These are phyloP conservation scores for Termitomyces sp. DNA, from an alignment of 768 basidiomycete species.

Conservation along the genomic window DNA sequence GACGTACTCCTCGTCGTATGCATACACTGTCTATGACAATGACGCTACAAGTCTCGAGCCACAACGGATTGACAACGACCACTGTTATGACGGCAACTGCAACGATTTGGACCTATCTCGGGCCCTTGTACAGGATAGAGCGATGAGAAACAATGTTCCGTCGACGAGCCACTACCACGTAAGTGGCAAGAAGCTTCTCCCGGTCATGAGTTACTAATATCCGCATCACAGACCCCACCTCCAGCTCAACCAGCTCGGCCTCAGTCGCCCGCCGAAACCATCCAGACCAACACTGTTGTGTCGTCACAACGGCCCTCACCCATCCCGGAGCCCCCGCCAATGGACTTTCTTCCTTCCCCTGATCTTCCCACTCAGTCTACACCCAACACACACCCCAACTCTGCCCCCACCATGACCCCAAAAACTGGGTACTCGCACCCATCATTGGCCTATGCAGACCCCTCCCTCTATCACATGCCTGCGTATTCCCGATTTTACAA, in stretches of 20 bases:
- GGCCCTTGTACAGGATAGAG: not conserved
- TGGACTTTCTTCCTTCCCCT: conserved; percentile 17
- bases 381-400: not conserved
- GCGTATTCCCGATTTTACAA: not conserved
- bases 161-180: conserved; percentile 4
- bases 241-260: not conserved
- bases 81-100: not conserved
- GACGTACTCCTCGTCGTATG: not conserved
- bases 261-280: not conserved
- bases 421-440: not conserved
- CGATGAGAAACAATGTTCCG: not conserved
- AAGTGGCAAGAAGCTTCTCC: conserved; percentile 2
- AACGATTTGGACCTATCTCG: not conserved
- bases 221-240: conserved; percentile 4
- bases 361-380: not conserved
- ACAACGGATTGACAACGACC: not conserved
- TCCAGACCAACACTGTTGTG: conserved; percentile 1
- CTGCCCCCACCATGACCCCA: not conserved
- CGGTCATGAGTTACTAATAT: not conserved
- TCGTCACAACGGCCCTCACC: conserved; percentile 6
- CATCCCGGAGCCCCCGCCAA: conserved; percentile 5
- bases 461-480: conserved; percentile 1
- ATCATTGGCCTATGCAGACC: not conserved
- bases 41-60: not conserved
- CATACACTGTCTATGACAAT: not conserved